phyloP scores from a whole-genome alignment of 805 yeast genomes.

The Ascoidea asiatica region DNA sequence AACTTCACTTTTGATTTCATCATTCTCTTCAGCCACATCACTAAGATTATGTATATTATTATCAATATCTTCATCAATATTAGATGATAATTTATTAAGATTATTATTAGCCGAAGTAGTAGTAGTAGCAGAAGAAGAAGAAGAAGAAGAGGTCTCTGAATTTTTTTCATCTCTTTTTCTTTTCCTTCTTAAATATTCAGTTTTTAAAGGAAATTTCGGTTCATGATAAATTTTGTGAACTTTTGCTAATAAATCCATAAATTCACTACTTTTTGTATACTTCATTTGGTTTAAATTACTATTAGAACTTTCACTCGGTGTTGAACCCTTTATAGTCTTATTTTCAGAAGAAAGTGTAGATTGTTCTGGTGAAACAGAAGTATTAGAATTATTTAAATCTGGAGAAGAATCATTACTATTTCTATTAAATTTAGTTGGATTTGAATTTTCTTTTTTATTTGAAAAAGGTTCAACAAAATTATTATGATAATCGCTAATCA shows the following conservation, averaged over 20 bases:
- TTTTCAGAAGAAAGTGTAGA: neutral
- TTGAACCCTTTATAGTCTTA: neutral
- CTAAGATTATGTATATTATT: too few species aligned
- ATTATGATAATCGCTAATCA: constrained; percentile 5
- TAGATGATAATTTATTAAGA: too few species aligned
- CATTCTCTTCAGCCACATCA: too few species aligned
- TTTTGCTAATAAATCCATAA: neutral
- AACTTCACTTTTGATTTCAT: too few species aligned
- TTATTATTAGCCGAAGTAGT: too few species aligned
- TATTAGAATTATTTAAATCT: neutral
- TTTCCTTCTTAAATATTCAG: too few species aligned
- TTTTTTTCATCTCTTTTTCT: neutral
- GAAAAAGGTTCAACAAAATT: neutral
- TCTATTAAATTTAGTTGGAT: too few species aligned
- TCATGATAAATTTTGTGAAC: neutral
- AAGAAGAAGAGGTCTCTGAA: too few species aligned
- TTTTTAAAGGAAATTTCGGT: neutral
- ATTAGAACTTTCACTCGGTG: neutral
- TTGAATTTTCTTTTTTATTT: too few species aligned
- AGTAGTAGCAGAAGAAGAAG: too few species aligned
- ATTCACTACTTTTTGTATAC: neutral
- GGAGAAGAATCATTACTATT: neutral
- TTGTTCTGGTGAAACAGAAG: neutral
- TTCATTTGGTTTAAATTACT: neutral
- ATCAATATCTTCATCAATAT: too few species aligned